Evolutionary conservation across 164 flowering plant species (phyloP).

Genomic region (Macadamia integrifolia): DNA sequence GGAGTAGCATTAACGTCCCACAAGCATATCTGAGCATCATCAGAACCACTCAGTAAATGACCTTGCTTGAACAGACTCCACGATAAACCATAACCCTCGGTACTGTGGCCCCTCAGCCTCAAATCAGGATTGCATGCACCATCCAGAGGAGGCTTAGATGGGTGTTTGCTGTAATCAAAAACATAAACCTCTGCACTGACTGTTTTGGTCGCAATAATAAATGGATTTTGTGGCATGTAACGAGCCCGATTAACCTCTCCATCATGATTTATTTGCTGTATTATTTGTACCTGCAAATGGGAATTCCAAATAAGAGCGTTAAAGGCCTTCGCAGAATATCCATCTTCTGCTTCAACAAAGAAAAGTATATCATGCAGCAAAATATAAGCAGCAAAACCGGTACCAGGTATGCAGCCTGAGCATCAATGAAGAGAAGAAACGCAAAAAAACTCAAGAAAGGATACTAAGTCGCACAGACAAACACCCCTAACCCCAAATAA

Average conservation of each 20-base stretch:
- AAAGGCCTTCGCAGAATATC: not conserved
- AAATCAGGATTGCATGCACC: constrained; percentile 86
- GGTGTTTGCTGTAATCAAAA: constrained; percentile 91
- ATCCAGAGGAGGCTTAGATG: constrained; percentile 79
- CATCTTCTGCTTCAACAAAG: too few relatives aligned
- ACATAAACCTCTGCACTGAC: constrained; percentile 89
- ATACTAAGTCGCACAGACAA: too few relatives aligned
- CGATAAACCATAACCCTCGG: constrained; percentile 95
- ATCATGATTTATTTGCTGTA: constrained; percentile 89
- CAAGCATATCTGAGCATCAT: constrained; percentile 95
- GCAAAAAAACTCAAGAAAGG: too few relatives aligned
- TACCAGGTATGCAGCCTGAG: too few relatives aligned
- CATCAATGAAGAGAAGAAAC: too few relatives aligned
- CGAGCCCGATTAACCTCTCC: constrained; percentile 99
- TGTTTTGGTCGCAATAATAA: constrained; percentile 92
- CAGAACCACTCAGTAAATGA: constrained; percentile 89
- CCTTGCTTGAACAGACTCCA: constrained; percentile 94
- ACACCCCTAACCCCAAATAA: too few relatives aligned
- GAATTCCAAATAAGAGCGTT: not conserved
- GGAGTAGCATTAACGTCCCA: constrained; percentile 92
- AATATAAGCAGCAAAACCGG: too few relatives aligned
- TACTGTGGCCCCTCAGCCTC: constrained; percentile 86
- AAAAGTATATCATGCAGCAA: too few relatives aligned
- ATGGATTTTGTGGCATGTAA: constrained; percentile 91
- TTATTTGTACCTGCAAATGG: constrained; percentile 74